Percentiles rank a stretch among this genome's conserved stretches.
These are phyloP conservation scores for Penicillium verhagenii DNA, from an alignment of 495 filamentous ascomycete genomes.

Conservation along the genomic window DNA sequence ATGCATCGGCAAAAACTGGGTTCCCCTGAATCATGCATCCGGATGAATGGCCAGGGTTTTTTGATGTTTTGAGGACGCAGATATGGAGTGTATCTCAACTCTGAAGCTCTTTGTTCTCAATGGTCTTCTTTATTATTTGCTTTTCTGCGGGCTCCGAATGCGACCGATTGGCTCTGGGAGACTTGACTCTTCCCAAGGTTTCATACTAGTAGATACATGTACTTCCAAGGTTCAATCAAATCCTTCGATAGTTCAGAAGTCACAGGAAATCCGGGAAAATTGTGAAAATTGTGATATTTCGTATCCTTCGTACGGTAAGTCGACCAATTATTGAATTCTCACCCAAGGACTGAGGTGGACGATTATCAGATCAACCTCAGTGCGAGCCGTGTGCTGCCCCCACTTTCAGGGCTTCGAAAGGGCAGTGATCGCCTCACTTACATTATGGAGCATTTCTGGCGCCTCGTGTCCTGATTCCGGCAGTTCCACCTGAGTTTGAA, in stretches of 20 bases:
- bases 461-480: too few species aligned
- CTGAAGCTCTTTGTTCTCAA: too few species aligned
- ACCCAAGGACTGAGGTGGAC: neutral
- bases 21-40: neutral
- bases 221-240: neutral
- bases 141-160: neutral
- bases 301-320: too few species aligned
- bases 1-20: constrained; percentile 9
- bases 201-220: too few species aligned
- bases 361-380: neutral
- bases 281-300: too few species aligned
- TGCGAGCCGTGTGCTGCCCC: neutral
- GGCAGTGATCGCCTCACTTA: neutral
- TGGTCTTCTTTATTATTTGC: neutral
- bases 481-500: neutral
- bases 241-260: neutral
- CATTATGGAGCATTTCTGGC: too few species aligned
- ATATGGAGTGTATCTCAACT: too few species aligned
- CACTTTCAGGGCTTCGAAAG: neutral
- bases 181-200: neutral
- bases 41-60: neutral
- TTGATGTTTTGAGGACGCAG: too few species aligned
- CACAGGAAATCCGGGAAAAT: too few species aligned
- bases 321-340: neutral
- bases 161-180: neutral